Conservation (phyloP, 257 asterid species). For the Fraxinus cuspidata region DNA sequence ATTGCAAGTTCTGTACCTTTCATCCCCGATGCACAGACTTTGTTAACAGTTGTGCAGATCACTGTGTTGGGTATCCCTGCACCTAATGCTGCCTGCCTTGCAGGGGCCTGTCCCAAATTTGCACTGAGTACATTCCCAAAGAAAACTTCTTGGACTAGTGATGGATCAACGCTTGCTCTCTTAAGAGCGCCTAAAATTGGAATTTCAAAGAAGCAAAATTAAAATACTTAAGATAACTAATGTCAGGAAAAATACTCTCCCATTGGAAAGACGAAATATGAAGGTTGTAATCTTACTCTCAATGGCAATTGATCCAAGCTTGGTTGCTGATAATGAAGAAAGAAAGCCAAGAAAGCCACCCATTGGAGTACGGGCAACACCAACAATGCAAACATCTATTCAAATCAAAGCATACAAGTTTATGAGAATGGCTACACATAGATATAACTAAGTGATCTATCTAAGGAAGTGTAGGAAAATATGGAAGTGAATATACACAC, state of each 20-base stretch:
- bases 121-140: constrained; percentile 98
- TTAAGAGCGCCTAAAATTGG: constrained; percentile 77
- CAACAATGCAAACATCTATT: constrained; percentile 94
- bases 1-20: constrained; percentile 58
- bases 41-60: constrained; percentile 86
- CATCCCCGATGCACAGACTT: constrained; percentile 99
- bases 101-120: constrained; percentile 98
- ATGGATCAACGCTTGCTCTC: constrained; percentile 84
- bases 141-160: constrained; percentile 88
- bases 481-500: neutral
- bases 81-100: constrained; percentile 96
- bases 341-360: constrained; percentile 93
- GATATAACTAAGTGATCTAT: neutral
- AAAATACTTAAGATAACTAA: neutral
- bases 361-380: constrained; percentile 97
- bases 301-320: constrained; percentile 93
- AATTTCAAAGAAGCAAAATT: constrained; percentile 13
- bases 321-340: constrained; percentile 88
- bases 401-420: constrained; percentile 20
- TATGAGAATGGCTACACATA: neutral
- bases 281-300: constrained; percentile 55
- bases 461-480: neutral
- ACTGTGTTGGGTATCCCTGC: constrained; percentile 92
- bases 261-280: constrained; percentile 7
- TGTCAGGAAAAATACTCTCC: neutral